Evolutionary conservation across 1,284 basidiomycete genomes (phyloP).

Genomic region (Ganoderma sinense): DNA sequence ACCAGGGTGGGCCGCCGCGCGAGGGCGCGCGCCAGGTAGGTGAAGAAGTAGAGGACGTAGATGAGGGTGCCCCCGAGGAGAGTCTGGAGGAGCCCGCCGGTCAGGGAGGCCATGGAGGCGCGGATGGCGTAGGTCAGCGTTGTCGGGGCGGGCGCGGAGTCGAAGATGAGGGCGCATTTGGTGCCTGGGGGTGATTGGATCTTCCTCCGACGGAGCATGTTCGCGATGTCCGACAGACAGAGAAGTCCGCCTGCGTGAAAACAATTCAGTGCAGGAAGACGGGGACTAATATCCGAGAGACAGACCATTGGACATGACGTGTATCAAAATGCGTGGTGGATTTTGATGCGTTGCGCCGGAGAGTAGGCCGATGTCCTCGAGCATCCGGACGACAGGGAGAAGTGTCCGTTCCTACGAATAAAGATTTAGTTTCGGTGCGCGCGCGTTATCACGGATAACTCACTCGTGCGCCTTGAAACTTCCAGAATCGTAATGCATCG

Average conservation of each 20-base stretch:
- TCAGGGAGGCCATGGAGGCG: conserved; percentile 51
- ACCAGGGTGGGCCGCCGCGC: conserved; percentile 24
- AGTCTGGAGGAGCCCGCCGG: conserved; percentile 42
- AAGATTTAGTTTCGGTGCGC: neutral
- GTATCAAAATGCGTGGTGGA: conserved; percentile 15
- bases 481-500: conserved; percentile 22
- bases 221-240: conserved; percentile 13
- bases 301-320: conserved; percentile 24
- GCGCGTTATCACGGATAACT: neutral
- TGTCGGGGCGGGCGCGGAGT: conserved; percentile 16
- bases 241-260: conserved; percentile 13
- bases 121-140: conserved; percentile 25
- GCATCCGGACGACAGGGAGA: conserved; percentile 1
- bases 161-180: conserved; percentile 22
- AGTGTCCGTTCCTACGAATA: conserved; percentile 6
- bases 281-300: neutral
- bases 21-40: conserved; percentile 24
- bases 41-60: conserved; percentile 32
- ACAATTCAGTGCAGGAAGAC: no score
- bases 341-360: neutral
- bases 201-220: neutral
- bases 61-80: conserved; percentile 34
- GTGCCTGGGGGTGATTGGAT: conserved; percentile 9
- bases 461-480: conserved; percentile 1
- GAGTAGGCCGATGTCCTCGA: neutral